Evolutionary conservation across 2,329 filamentous ascomycete genomes (phyloP).

Genomic region (Pseudogymnoascus sp.): DNA sequence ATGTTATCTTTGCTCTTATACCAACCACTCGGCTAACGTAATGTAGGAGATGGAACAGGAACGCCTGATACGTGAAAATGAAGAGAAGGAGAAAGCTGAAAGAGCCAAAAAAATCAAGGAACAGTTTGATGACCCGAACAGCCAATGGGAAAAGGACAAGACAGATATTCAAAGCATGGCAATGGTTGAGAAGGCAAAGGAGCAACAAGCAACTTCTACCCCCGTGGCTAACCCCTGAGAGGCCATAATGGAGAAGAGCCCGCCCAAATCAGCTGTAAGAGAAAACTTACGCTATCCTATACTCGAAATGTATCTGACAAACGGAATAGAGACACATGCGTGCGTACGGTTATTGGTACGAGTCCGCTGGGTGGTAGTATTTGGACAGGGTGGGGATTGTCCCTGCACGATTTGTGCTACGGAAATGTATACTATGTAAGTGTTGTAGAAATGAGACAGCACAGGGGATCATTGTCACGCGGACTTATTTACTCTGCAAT

Average conservation of each 20-base stretch:
- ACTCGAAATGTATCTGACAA: not conserved
- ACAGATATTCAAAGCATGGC: constrained; percentile 64
- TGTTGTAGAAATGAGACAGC: constrained; percentile 3
- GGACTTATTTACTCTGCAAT: not conserved
- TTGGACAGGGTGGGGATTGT: not conserved
- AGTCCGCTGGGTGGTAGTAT: not conserved
- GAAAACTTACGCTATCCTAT: not conserved
- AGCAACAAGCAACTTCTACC: constrained; percentile 26
- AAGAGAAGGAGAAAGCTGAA: constrained; percentile 67
- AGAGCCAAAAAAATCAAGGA: constrained; percentile 72
- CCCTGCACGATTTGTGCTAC: not conserved
- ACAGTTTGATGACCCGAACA: constrained; percentile 66
- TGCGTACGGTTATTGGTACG: not conserved
- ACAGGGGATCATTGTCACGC: not conserved
- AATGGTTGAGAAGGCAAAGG: constrained; percentile 45
- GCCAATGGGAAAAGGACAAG: constrained; percentile 89
- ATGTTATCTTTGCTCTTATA: constrained; percentile 17
- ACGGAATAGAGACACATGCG: not conserved
- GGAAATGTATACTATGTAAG: constrained; percentile 7
- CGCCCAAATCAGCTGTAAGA: constrained; percentile 11
- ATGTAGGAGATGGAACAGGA: constrained; percentile 85
- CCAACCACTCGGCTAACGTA: constrained; percentile 15
- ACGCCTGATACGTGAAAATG: constrained; percentile 68
- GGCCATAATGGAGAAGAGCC: not conserved
- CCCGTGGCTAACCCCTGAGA: not conserved